Evolutionary conservation across 331 rosid species (phyloP).

Genomic region (Pyrus hybrid): DNA sequence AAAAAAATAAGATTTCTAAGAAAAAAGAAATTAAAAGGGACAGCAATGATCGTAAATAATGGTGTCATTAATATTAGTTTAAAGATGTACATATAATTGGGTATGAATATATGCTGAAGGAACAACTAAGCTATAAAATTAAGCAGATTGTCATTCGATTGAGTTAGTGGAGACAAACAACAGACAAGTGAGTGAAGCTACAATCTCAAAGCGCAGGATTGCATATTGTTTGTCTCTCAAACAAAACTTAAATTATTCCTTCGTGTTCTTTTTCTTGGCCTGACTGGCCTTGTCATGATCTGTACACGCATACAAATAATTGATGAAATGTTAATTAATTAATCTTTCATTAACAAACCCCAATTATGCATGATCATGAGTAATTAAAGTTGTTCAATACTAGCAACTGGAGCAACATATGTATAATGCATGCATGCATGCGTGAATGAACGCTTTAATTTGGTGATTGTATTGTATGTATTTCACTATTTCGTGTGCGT

Average conservation of each 20-base stretch:
- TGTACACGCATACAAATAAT: neutral
- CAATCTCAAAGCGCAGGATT: neutral
- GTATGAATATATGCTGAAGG: neutral
- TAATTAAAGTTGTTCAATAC: too few relatives aligned
- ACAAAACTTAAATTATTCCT: neutral
- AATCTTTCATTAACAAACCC: neutral
- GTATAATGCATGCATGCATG: neutral
- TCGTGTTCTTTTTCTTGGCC: neutral
- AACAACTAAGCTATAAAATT: neutral
- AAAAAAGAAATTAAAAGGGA: neutral
- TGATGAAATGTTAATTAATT: too few relatives aligned
- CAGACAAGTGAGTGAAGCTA: slow-evolving; percentile 1
- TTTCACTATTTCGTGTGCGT: neutral
- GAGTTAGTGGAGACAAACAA: slow-evolving; percentile 3
- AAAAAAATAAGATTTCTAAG: too few relatives aligned
- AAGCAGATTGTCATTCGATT: neutral
- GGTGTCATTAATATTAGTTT: neutral
- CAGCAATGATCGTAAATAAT: neutral
- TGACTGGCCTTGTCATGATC: neutral
- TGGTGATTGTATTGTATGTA: neutral
- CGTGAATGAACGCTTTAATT: too few relatives aligned
- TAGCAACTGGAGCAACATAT: too few relatives aligned
- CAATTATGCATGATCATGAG: neutral
- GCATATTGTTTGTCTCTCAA: neutral
- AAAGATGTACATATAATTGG: neutral